Base-by-base conservation (phyloP, 2,329 filamentous ascomycete species). In the Tolypocladium pustulatum region DNA sequence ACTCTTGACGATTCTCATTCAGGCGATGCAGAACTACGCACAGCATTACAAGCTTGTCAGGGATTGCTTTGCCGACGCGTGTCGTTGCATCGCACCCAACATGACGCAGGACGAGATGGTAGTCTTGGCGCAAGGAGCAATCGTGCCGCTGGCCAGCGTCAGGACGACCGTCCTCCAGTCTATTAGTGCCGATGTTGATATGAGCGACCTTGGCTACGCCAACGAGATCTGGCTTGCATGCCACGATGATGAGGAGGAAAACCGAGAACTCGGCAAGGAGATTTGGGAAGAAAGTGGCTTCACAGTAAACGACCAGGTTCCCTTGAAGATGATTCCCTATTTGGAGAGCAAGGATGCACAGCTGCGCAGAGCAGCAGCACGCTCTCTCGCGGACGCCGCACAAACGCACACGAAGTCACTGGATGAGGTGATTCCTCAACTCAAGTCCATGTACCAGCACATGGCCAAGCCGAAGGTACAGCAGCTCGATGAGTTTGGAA, bases 231-330 rank as follows among this genome's bases (percentile, higher is more conserved):
- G 91, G 91, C 80, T 99, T 49, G 90, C 90, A 51, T 93, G 87
- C 67, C 92, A 99, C 67, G 94, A 99, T 64, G 90, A 96, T 65
- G 84, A 91, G 25, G 84, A 88, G 51, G 92, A 97, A 70, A 97
- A 97, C 66, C 82, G 81, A 10, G 90, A 91, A 53, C 78, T 96
- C 57, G 93, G 89, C 8, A 82, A 81, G 56, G 89, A 93, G 15
- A 96, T 99, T 40, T 99, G 94, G 94, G 91, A 96, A 67, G 94
- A 97, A 68, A 96, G 93, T 69, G 88, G 84, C 9, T 88, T 97
- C 61, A 76, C 87, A 60, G 75, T 93, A 15, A 81, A 83, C 1
- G 76, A 83, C 25, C 79, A 87, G 8, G 82, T 89, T 10, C 84
- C 89, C 9, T 71, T 79, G 59, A 82, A 81, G 65, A 86, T 92